Base-by-base conservation (phyloP, 768 basidiomycete species). In the Dentipellis sp. region DNA sequence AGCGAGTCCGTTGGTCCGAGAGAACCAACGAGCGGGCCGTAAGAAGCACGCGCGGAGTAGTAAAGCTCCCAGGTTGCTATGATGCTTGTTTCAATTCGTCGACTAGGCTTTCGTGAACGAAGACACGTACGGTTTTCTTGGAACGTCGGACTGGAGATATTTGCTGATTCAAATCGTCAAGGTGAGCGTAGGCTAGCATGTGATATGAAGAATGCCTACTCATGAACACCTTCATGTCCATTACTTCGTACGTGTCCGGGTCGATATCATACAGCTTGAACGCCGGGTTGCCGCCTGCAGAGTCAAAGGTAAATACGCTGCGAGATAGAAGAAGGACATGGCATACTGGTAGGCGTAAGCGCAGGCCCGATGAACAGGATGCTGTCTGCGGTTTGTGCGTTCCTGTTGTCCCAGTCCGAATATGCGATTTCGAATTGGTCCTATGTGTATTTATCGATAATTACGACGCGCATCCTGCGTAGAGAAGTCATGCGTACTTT, bases 201-300 rank as follows among this genome's bases (percentile, higher is more conserved):
- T 29, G 45, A 16, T 42, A 5, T 49, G 35, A 37, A 14, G 12
- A 36, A 10, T 16, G 63, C 78, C 19, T 52, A 82, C 81, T 73
- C 50, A 71, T 68, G 63, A 76, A 80, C 0, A 77, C 78, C 14
- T 71, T 71, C 4, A 74, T 69, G 59, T 86, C 82, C 77, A 84
- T 79, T 50, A 86, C 66, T 60, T 84, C 84, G 59, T 78, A 84
- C 8, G 82, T 83, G 57, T 82, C 81, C 2, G 82, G 80, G 62
- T 86, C 84, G 34, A 86, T 70, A 52, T 84, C 82, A 63, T 84
- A 84, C 0, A 83, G 66, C 53, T 79, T 78, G 70, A 78, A 83
- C 14, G 75, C 76, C 2, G 75, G 80, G 60, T 81, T 81, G 34
- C 74, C 79, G 56, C 71, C 81, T 83, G 23, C 3, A 45, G 16